Conservation (phyloP, 2,329 filamentous ascomycete genomes). For the Aureobasidium sp. region DNA sequence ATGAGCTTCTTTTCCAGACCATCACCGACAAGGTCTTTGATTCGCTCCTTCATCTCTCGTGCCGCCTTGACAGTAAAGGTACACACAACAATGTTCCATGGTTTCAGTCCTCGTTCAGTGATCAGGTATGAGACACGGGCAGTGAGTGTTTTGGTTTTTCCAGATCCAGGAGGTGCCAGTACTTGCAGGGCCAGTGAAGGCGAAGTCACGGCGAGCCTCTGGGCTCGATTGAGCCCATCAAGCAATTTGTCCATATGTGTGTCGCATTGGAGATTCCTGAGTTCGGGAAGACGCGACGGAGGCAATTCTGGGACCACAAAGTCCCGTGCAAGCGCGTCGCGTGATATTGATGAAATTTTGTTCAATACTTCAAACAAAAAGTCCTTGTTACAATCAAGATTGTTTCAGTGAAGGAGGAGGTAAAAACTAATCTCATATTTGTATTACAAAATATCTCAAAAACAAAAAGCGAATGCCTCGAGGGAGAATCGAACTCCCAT, state of each 20-base stretch:
- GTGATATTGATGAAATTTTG: neutral
- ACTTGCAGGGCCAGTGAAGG: constrained; percentile 54
- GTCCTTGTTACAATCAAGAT: no score
- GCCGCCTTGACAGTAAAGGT: constrained; percentile 97
- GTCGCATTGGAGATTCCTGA: neutral
- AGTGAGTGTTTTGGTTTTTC: constrained; percentile 93
- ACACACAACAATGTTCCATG: constrained; percentile 85
- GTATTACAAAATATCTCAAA: no score
- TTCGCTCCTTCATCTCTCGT: constrained; percentile 84
- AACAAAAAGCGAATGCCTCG: constrained; percentile 4
- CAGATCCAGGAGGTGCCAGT: constrained; percentile 60
- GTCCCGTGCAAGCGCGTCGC: neutral
- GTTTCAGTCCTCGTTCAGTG: constrained; percentile 61
- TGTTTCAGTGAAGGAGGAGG: no score
- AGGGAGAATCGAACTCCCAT: constrained; percentile 16
- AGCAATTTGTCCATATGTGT: constrained; percentile 49
- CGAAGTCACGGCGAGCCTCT: constrained; percentile 58
- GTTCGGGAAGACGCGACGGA: constrained; percentile 12
- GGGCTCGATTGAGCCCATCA: constrained; percentile 56
- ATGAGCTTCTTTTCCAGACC: constrained; percentile 69
- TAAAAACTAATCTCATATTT: no score
- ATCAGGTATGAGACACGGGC: constrained; percentile 87
- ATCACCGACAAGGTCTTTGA: constrained; percentile 72
- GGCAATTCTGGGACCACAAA: neutral
- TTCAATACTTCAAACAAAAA: neutral